These are phyloP conservation scores for Aspergillus cavernicola DNA, from an alignment of 495 filamentous ascomycete genomes.

Conservation along the genomic window DNA sequence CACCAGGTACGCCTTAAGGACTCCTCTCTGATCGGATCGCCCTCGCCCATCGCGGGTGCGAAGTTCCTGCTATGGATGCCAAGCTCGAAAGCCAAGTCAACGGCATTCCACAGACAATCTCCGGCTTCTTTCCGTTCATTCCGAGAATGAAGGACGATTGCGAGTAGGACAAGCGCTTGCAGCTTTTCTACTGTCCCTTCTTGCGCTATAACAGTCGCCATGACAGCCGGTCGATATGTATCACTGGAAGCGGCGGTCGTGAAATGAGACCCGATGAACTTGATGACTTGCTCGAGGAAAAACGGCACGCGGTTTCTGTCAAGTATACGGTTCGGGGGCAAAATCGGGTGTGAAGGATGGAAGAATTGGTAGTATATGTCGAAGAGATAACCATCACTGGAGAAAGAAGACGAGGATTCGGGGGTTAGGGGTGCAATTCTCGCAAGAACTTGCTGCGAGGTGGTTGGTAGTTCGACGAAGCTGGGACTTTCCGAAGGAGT, in stretches of 20 bases:
- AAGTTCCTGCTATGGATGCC: slow-evolving; percentile 64
- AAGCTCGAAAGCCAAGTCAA: slow-evolving; percentile 68
- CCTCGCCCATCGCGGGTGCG: slow-evolving; percentile 39
- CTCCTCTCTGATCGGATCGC: slow-evolving; percentile 61
- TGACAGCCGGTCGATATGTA: slow-evolving; percentile 36
- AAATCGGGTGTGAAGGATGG: slow-evolving; percentile 43
- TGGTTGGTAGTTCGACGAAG: slow-evolving; percentile 18
- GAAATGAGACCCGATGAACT: slow-evolving; percentile 45
- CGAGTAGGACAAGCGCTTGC: slow-evolving; percentile 72
- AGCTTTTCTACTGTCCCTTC: slow-evolving; percentile 46
- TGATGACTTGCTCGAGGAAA: slow-evolving; percentile 45
- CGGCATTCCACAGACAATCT: slow-evolving; percentile 61
- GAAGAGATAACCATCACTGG: slow-evolving; percentile 40
- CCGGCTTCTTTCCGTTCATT: slow-evolving; percentile 64
- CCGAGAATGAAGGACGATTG: slow-evolving; percentile 73
- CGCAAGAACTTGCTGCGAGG: slow-evolving; percentile 18
- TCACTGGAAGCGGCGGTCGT: slow-evolving; percentile 39
- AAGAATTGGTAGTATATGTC: slow-evolving; percentile 48
- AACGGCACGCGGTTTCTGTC: slow-evolving; percentile 28
- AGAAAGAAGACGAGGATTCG: slow-evolving; percentile 35
- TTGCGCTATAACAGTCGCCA: slow-evolving; percentile 34
- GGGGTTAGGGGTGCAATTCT: slow-evolving; percentile 35
- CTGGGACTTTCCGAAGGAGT: slow-evolving; percentile 24
- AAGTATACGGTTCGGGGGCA: slow-evolving; percentile 34
- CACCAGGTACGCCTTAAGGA: slow-evolving; percentile 87